Conservation (phyloP, 495 filamentous ascomycete genomes). For the Tuber melanosporum region DNA sequence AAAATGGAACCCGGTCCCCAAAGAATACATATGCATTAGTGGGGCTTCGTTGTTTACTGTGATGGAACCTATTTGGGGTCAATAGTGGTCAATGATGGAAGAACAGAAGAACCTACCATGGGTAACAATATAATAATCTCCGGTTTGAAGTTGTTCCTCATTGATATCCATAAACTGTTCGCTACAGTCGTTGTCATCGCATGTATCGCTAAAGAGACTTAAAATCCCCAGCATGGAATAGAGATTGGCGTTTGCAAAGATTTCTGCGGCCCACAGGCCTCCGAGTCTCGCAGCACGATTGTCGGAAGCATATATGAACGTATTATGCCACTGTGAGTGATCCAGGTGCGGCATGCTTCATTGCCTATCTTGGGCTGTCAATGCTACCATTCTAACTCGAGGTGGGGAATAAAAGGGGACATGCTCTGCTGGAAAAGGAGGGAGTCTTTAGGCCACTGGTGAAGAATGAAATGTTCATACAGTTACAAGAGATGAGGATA, state of each 20-base stretch:
- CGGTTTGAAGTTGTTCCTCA: constrained; percentile 37
- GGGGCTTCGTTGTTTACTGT: constrained; percentile 39
- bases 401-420: not conserved
- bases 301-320: too few species aligned
- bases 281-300: too few species aligned
- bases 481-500: not conserved
- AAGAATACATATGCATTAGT: constrained; percentile 38
- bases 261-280: too few species aligned
- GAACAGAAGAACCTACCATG: not conserved
- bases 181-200: not conserved
- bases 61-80: constrained; percentile 32
- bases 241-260: too few species aligned
- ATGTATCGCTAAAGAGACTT: too few species aligned
- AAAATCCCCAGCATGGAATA: too few species aligned
- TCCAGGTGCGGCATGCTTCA: too few species aligned
- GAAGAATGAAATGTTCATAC: not conserved
- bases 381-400: not conserved
- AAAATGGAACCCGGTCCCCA: constrained; percentile 32
- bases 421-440: not conserved
- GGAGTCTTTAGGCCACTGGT: not conserved
- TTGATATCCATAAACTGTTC: constrained; percentile 17
- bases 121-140: constrained; percentile 42
- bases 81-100: not conserved
- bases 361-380: not conserved
- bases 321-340: too few species aligned